phyloP scores from a whole-genome alignment of 2,329 filamentous ascomycete genomes.

The Nemania serpens region DNA sequence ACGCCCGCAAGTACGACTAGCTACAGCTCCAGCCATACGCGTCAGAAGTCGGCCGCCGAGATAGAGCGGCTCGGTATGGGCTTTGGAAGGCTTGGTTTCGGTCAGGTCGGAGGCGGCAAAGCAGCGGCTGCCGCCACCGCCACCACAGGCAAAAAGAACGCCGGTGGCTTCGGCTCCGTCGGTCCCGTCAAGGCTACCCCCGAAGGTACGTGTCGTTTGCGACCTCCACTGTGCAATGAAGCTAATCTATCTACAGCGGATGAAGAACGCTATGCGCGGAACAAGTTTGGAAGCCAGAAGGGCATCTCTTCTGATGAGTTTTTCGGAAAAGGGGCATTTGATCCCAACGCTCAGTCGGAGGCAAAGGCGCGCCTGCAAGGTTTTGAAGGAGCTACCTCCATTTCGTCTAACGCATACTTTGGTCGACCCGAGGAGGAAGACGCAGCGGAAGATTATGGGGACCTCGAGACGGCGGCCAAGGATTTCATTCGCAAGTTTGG shows the following conservation, averaged over 20 bases:
- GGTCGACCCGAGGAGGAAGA: slow-evolving; percentile 85
- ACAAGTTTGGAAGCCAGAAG: slow-evolving; percentile 91
- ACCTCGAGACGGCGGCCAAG: slow-evolving; percentile 90
- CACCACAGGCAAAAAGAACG: slow-evolving; percentile 68
- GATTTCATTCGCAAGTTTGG: slow-evolving; percentile 96
- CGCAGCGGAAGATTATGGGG: slow-evolving; percentile 77
- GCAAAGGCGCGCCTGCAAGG: slow-evolving; percentile 86
- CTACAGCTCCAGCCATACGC: slow-evolving; percentile 65
- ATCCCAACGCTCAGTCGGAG: slow-evolving; percentile 79
- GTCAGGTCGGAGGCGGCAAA: slow-evolving; percentile 73
- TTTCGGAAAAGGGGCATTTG: slow-evolving; percentile 88
- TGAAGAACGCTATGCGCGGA: slow-evolving; percentile 79
- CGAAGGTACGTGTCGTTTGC: slow-evolving; percentile 60
- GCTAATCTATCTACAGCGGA: slow-evolving; percentile 59
- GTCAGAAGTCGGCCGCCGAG: slow-evolving; percentile 73
- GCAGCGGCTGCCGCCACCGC: slow-evolving; percentile 59
- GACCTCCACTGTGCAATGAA: slow-evolving; percentile 1
- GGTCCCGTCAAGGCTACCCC: slow-evolving; percentile 71
- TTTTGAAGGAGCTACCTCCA: slow-evolving; percentile 89
- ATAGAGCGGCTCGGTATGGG: slow-evolving; percentile 91
- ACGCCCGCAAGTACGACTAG: slow-evolving; percentile 74
- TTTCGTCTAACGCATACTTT: slow-evolving; percentile 98
- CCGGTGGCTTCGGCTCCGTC: slow-evolving; percentile 85
- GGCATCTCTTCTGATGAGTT: slow-evolving; percentile 98
- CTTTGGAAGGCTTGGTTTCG: slow-evolving; percentile 82